Percentiles rank a stretch among this genome's conserved stretches.
Conservation (phyloP, 306 rosid genomes). For the Begonia masoniana region DNA sequence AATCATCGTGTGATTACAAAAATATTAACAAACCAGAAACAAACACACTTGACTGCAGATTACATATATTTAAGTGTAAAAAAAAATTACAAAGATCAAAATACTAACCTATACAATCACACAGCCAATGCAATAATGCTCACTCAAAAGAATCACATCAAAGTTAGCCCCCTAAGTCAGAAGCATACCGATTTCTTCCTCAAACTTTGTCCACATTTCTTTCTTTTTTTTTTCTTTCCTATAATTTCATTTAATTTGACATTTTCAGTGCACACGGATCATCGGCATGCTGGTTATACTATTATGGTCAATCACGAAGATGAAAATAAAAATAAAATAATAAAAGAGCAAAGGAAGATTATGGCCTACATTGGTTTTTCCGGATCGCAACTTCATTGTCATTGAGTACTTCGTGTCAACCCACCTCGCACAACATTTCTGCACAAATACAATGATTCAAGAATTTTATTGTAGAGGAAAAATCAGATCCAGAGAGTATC, state of each 20-base stretch:
- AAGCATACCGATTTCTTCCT: slow-evolving; percentile 48
- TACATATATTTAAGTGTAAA: slow-evolving; percentile 22
- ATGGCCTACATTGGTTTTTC: slow-evolving; percentile 24
- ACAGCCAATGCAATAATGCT: slow-evolving; percentile 31
- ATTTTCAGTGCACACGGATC: not conserved
- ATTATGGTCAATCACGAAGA: slow-evolving; percentile 40
- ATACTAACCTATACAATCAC: slow-evolving; percentile 76
- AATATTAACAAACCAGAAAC: slow-evolving; percentile 56
- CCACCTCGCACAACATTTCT: slow-evolving; percentile 69
- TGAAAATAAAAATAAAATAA: slow-evolving; percentile 6
- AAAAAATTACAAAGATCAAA: slow-evolving; percentile 12
- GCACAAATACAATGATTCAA: slow-evolving; percentile 10
- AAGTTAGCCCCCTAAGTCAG: slow-evolving; percentile 82
- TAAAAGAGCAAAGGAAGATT: slow-evolving; percentile 19
- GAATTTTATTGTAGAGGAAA: too few relatives aligned
- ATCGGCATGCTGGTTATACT: slow-evolving; percentile 49
- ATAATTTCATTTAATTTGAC: slow-evolving; percentile 14
- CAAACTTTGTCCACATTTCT: slow-evolving; percentile 9
- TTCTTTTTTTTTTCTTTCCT: slow-evolving; percentile 15
- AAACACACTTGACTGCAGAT: slow-evolving; percentile 58
- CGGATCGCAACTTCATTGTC: slow-evolving; percentile 21
- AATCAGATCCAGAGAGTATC: too few relatives aligned
- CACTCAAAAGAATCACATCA: slow-evolving; percentile 47
- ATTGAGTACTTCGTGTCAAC: slow-evolving; percentile 95
- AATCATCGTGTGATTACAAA: slow-evolving; percentile 27